phyloP scores from a whole-genome alignment of 768 basidiomycete species.

The Cystofilobasidium bisporidii region DNA sequence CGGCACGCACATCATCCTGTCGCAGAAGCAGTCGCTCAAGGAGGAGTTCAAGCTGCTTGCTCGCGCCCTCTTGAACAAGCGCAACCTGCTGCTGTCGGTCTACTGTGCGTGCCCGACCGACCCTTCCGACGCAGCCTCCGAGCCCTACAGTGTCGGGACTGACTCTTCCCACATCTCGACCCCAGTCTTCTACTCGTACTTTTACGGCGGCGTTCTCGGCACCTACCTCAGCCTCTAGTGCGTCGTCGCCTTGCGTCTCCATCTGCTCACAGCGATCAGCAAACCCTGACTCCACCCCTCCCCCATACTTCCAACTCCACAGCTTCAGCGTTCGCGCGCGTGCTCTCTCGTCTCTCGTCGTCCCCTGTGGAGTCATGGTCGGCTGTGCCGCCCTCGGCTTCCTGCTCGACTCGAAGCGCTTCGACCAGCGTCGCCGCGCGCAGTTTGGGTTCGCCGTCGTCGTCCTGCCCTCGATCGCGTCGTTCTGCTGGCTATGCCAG shows the following conservation, averaged over 20 bases:
- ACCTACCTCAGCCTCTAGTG: background rate
- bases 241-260: too few relatives aligned
- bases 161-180: too few relatives aligned
- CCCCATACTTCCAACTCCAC: background rate
- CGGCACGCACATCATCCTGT: background rate
- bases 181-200: background rate
- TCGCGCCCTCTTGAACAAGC: background rate
- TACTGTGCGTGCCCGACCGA: background rate
- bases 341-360: slow-evolving; percentile 8
- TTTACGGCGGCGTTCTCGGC: background rate
- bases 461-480: background rate
- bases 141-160: too few relatives aligned
- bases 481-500: background rate
- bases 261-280: background rate
- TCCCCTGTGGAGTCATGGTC: slow-evolving; percentile 1
- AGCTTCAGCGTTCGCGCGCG: slow-evolving; percentile 8
- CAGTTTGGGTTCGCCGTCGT: background rate
- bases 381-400: background rate
- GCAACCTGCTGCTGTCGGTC: background rate
- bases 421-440: background rate
- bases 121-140: too few relatives aligned
- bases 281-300: too few relatives aligned
- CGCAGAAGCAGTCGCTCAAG: background rate
- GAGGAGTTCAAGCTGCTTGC: background rate
- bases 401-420: background rate